Evolutionary conservation across 768 basidiomycete species (phyloP).

Genomic region (Epithele typhae): DNA sequence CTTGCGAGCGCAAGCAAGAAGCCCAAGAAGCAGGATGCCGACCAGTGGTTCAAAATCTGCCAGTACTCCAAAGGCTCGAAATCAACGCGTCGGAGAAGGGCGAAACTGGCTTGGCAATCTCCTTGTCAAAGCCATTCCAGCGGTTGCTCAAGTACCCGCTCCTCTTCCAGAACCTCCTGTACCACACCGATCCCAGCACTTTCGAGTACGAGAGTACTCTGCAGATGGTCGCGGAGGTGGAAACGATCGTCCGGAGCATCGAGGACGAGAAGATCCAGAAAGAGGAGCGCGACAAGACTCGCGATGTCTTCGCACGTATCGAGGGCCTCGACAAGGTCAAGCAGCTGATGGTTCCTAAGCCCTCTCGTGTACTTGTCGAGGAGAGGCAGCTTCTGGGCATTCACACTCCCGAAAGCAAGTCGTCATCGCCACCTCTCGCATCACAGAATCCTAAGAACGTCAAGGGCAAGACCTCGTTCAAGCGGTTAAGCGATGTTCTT

Average conservation of each 20-base stretch:
- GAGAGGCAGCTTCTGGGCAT: conserved; percentile 55
- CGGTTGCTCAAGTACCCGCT: conserved; percentile 95
- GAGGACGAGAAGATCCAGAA: conserved; percentile 98
- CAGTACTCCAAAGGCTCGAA: conserved; percentile 74
- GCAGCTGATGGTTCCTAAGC: conserved; percentile 88
- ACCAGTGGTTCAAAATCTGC: conserved; percentile 76
- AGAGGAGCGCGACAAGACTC: conserved; percentile 92
- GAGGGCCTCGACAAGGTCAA: conserved; percentile 94
- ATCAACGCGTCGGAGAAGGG: conserved; percentile 77
- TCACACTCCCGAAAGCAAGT: conserved; percentile 11
- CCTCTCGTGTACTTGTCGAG: conserved; percentile 81
- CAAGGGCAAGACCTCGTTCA: conserved; percentile 82
- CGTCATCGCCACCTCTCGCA: conserved; percentile 30
- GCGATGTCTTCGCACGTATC: conserved; percentile 93
- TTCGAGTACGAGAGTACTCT: conserved; percentile 96
- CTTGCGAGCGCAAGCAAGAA: conserved; percentile 61
- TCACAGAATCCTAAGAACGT: conserved; percentile 48
- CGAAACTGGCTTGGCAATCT: conserved; percentile 93
- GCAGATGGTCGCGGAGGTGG: conserved; percentile 96
- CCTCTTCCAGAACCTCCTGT: conserved; percentile 95
- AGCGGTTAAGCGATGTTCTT: conserved; percentile 87
- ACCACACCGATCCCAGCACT: conserved; percentile 94
- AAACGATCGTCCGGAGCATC: conserved; percentile 92
- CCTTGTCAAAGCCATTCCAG: conserved; percentile 95
- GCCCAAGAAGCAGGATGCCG: conserved; percentile 77